Base-by-base conservation (phyloP, 1,284 basidiomycete genomes). In the Lignosus rhinocerotis region DNA sequence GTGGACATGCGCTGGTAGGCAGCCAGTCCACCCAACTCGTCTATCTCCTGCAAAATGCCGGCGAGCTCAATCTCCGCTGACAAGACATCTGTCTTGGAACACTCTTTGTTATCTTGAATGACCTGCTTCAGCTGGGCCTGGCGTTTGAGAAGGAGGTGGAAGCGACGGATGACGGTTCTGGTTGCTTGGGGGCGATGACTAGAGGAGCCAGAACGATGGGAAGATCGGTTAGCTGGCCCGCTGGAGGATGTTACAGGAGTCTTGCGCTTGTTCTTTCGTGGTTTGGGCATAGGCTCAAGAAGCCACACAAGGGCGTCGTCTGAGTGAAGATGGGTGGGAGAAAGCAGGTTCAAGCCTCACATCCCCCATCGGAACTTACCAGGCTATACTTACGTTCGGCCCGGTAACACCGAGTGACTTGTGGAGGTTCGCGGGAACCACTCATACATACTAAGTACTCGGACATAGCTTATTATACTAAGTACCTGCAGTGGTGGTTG, bases 1-100 rank as follows among this genome's bases (percentile, higher is more conserved):
- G 75, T 81, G 42, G 92, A 94, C 80, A 94, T 92, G 43, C 78
- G 79, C 70, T 95, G 93, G 72, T 95, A 95, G 14, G 76, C 78
- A 55, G 86, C 84, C 33, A 96, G 69, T 0, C 93, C 93, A 2
- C 93, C 93, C 14, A 93, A 73, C 14, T 72, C 73, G 3, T 80
- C 79, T 12, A 95, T 85, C 67, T 91, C 80, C 9, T 71, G 62
- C 45, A 88, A 80, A 16, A 93, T 75, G 17, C 80, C 75, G 0
- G 60, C 70, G 21, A 92, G 70, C 51, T 74, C 74, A 41, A 38
- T 60, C 58, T 42, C 71, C 67, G 53, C 66, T 53, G 10, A 61
- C 51, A 61, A 66, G 55, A 17, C 63, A 30, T 59, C 61, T 17
- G 30, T 32, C 25, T 17, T 33, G 12, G 36, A 12, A 39, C 14